A percentile compares a stretch with the other conserved stretches of the same genome.
Conservation (phyloP, 1,284 basidiomycete genomes). For the Tetrapyrgos nigripes region DNA sequence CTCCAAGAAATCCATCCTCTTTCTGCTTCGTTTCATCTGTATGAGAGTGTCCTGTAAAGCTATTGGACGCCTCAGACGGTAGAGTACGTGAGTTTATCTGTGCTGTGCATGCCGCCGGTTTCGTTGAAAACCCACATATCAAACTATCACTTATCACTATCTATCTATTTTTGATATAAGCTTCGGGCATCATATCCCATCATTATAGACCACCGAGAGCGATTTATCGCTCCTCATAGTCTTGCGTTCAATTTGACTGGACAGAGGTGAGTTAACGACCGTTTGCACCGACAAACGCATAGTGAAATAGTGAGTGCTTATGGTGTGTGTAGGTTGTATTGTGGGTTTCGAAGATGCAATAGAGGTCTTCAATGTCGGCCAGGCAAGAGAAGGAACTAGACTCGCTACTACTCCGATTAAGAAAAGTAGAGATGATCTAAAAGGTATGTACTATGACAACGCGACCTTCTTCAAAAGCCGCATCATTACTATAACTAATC, state of each 20-base stretch:
- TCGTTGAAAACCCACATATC: conserved; percentile 1
- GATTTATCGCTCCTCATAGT: conserved; percentile 84
- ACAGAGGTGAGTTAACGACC: conserved; percentile 59
- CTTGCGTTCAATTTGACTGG: conserved; percentile 78
- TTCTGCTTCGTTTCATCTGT: conserved; percentile 86
- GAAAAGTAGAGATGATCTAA: conserved; percentile 84
- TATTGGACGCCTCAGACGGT: conserved; percentile 81
- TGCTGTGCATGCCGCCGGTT: conserved; percentile 1
- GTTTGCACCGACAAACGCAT: too few species aligned
- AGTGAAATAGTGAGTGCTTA: too few species aligned
- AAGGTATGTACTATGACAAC: conserved; percentile 60
- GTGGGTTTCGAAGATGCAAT: conserved; percentile 90
- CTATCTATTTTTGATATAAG: conserved; percentile 47
- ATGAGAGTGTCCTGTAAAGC: conserved; percentile 81
- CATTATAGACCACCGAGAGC: conserved; percentile 90
- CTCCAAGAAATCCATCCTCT: conserved; percentile 57
- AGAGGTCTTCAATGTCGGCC: conserved; percentile 83
- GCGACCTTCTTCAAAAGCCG: too few species aligned
- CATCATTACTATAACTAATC: too few species aligned
- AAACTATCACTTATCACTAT: not conserved
- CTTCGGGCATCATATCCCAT: conserved; percentile 90
- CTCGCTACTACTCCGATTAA: conserved; percentile 77
- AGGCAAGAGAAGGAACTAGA: conserved; percentile 77
- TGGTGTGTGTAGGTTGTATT: conserved; percentile 76
- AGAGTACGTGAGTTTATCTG: conserved; percentile 58